Evolutionary conservation across 1,139 yeast species (phyloP).

Genomic region (Taphrina confusa): DNA sequence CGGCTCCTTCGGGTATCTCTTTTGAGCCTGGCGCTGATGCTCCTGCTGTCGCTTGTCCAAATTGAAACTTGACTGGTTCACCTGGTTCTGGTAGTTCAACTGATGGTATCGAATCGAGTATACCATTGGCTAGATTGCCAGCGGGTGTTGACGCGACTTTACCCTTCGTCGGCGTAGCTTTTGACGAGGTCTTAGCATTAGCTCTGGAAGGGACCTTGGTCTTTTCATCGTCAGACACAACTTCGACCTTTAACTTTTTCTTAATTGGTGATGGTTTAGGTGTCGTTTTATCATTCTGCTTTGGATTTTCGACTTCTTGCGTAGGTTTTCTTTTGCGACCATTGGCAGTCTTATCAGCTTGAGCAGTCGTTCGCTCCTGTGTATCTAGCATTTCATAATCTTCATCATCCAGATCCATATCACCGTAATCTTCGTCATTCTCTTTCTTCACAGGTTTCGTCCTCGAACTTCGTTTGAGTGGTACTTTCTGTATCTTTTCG

Average conservation of each 20-base stretch:
- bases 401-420: slow-evolving; percentile 25
- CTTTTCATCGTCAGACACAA: background rate
- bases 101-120: slow-evolving; percentile 59
- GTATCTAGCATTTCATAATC: slow-evolving; percentile 15
- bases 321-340: background rate
- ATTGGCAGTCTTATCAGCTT: background rate
- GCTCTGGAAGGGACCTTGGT: background rate
- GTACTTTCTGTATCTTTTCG: slow-evolving; percentile 1
- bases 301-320: background rate
- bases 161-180: slow-evolving; percentile 36
- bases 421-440: slow-evolving; percentile 36
- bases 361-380: slow-evolving; percentile 6
- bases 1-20: slow-evolving; percentile 41
- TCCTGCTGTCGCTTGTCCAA: slow-evolving; percentile 54
- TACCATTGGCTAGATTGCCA: slow-evolving; percentile 35
- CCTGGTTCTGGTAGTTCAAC: slow-evolving; percentile 68
- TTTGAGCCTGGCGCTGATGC: slow-evolving; percentile 38
- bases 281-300: background rate
- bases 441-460: slow-evolving; percentile 18
- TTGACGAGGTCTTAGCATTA: slow-evolving; percentile 36
- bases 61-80: slow-evolving; percentile 58
- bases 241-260: slow-evolving; percentile 15
- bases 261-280: slow-evolving; percentile 36
- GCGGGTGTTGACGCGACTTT: slow-evolving; percentile 19
- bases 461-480: slow-evolving; percentile 13